phyloP scores from a whole-genome alignment of 2,329 filamentous ascomycete genomes.

The Xylariaceae sp. region DNA sequence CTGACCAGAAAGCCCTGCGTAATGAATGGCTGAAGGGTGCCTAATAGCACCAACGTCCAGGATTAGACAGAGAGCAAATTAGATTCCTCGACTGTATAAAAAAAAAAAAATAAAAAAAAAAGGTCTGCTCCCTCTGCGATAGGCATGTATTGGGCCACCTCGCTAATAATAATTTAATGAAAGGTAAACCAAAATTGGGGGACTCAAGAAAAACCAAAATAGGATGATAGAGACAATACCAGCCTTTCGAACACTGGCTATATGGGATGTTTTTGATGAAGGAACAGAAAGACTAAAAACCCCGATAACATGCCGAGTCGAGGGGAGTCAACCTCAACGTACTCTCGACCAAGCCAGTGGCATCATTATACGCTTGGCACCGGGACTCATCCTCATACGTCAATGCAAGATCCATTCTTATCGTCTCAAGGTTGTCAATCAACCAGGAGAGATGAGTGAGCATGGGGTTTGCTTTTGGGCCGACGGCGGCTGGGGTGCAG shows the following conservation, averaged over 20 bases:
- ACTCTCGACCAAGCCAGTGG: slow-evolving; percentile 9
- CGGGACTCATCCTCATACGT: slow-evolving; percentile 1
- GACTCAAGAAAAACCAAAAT: neutral
- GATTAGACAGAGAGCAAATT: too few species aligned
- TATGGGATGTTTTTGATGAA: slow-evolving; percentile 2
- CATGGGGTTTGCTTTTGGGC: slow-evolving; percentile 28
- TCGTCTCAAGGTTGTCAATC: slow-evolving; percentile 24
- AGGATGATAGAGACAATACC: slow-evolving; percentile 1
- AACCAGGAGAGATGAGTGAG: slow-evolving; percentile 21
- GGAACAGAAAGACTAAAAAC: neutral
- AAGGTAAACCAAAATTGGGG: neutral
- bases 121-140: too few species aligned
- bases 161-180: too few species aligned
- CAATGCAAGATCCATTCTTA: slow-evolving; percentile 27
- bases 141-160: too few species aligned
- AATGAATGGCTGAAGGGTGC: slow-evolving; percentile 36
- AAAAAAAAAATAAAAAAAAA: too few species aligned
- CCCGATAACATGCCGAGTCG: neutral
- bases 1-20: slow-evolving; percentile 31
- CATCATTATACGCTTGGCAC: slow-evolving; percentile 8
- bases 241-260: neutral
- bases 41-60: too few species aligned
- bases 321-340: too few species aligned
- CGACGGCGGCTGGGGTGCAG: slow-evolving; percentile 31
- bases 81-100: too few species aligned